Evolutionary conservation across 441 rosid genomes (phyloP), one percentile per base, ranked within the genome.

Genomic region (Corymbia citriodora): DNA sequence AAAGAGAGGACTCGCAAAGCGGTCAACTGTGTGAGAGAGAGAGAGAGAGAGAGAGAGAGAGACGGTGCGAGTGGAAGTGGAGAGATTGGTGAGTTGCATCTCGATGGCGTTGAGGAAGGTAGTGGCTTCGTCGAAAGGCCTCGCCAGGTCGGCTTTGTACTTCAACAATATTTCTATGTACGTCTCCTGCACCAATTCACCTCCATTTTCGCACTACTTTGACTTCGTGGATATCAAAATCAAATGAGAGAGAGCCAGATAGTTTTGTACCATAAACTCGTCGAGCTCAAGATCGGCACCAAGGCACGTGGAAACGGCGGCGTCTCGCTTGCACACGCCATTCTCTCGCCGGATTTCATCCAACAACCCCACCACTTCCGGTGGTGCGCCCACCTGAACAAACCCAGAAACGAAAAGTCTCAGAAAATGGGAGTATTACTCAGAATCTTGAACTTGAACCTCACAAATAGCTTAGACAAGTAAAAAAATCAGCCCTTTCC

Each of bases 251-350:
- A 85, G 88, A 87, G 48, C 87, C 31, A 87, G 87, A 83, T 18
- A 89, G 55, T 21, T 36, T 33, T 19, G 50, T 87, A 95, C 97
- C 95, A 94, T 96, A 95, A 96, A 96, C 91, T 94, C 96, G 91
- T 98, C 99, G 88, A 98, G 99, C 95, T 97, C 98, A 89, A 97
- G 98, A 94, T 98, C 99, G 91, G 95, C 94, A 90, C 98, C 91
- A 23, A 70, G 36, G 89, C 87, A 33, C 36, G 87, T 97, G 10
- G 92, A 91, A 17, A 94, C 89, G 87, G 85, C 91, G 25, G 91
- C 89, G 52, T 92, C 96, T 93, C 89, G 90, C 94, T 90, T 92
- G 87, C 87, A 93, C 63, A 93, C 83, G 57, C 93, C 94, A 88
- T 93, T 94, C 87, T 94, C 97, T 86, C 92, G 88, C 92, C 94